Base-by-base conservation (phyloP, 176 grass and related monocot genomes). In the Cenchrus purpureus region DNA sequence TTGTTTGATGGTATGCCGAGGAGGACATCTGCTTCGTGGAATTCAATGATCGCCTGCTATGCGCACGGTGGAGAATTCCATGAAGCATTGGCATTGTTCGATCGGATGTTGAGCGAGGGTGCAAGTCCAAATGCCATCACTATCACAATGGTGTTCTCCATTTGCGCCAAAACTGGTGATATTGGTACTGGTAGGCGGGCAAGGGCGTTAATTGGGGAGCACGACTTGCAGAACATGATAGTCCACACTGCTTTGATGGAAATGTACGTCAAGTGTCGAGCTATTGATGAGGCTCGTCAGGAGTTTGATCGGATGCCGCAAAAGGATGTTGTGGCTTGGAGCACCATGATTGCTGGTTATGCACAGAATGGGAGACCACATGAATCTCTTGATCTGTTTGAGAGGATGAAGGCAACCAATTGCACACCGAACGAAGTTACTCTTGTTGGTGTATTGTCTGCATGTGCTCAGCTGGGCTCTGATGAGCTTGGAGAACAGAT, bases 321-420 rank as follows among this genome's bases (percentile, higher is more conserved):
- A 50, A 91, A 83, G 89, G 95, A 97, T 86, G 92, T 94, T 6
- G 79, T 97, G 60, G 90, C 88, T 65, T 97, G 95, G 95, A 97
- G 86, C 76, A 89, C 90, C 25, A 94, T 97, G 92, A 97, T 97
- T 73, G 87, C 87, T 42, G 95, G 95, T 57, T 92, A 92, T 81
- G 84, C 95, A 31, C 92, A 97, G 71, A 94, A 97, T 78, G 86
- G 86, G 25, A 97, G 88, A 44, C 68, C 95, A 10, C 45, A 88
- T 1, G 90, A 97, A 53, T 91, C 92, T 68, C 64, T 97, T 8
- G 86, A 94, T n/a, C 88, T 94, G 73, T 97, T 97, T 74, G 84
- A 91, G 81, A 94, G 86, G 71, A 97, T 97, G 92, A 92, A 89
- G 76, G 34, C 65, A 68, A 71, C 86, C 12, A 53, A 86, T 68